Conservation (phyloP, 2,329 filamentous ascomycete genomes). For the Knoxdaviesia capensis region DNA sequence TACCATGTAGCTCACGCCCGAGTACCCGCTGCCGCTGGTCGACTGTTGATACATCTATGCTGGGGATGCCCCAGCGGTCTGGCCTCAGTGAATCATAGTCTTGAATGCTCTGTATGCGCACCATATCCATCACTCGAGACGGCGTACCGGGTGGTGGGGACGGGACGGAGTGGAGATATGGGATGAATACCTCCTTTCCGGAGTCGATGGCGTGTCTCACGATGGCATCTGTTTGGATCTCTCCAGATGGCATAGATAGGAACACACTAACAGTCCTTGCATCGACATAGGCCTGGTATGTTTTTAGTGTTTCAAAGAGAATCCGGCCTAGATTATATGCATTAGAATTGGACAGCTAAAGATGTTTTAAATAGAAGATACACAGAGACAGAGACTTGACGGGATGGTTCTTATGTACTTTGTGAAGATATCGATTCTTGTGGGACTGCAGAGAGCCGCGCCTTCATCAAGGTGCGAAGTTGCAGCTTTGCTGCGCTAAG, state of each 20-base stretch:
- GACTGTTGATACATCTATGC: slow-evolving; percentile 46
- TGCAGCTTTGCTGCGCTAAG: slow-evolving; percentile 55
- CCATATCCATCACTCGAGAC: slow-evolving; percentile 76
- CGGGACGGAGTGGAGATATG: slow-evolving; percentile 55
- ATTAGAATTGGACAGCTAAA: background rate
- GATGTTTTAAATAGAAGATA: background rate
- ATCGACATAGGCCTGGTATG: slow-evolving; percentile 52
- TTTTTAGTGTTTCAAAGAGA: slow-evolving; percentile 43
- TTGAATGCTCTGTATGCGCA: slow-evolving; percentile 47
- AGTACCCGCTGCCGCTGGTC: slow-evolving; percentile 51
- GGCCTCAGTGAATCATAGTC: slow-evolving; percentile 61
- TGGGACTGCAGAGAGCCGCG: slow-evolving; percentile 38
- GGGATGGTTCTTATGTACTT: slow-evolving; percentile 31
- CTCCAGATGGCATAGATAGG: slow-evolving; percentile 75
- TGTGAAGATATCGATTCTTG: slow-evolving; percentile 44
- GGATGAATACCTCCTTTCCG: slow-evolving; percentile 79
- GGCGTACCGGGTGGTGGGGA: slow-evolving; percentile 31
- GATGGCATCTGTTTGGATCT: slow-evolving; percentile 68
- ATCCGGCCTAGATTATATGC: slow-evolving; percentile 29
- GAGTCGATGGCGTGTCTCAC: slow-evolving; percentile 57
- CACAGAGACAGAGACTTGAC: background rate
- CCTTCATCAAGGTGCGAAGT: slow-evolving; percentile 50
- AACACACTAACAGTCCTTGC: slow-evolving; percentile 69
- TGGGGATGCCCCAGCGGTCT: slow-evolving; percentile 93
- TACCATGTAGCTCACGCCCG: slow-evolving; percentile 30